Conservation (phyloP, 2,329 filamentous ascomycete genomes). For the Colletotrichum acutatum region DNA sequence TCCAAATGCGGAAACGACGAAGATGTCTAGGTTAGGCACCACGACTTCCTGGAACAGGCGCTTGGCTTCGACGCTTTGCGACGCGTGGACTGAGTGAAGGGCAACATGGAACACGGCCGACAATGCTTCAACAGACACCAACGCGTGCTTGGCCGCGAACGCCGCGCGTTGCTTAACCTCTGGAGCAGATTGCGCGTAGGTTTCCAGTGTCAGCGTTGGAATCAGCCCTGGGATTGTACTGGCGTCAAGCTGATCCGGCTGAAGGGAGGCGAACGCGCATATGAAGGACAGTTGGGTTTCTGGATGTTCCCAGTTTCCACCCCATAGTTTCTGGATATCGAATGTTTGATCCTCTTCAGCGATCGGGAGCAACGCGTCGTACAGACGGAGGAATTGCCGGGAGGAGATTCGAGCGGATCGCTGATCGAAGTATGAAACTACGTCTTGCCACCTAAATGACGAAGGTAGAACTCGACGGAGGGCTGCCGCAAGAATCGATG, state of each 20-base stretch:
- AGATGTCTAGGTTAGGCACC: conserved; percentile 80
- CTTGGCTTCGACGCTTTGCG: conserved; percentile 71
- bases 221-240: conserved; percentile 85
- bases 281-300: conserved; percentile 95
- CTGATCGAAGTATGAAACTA: conserved; percentile 84
- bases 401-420: conserved; percentile 80
- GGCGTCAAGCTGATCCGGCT: conserved; percentile 81
- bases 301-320: conserved; percentile 86
- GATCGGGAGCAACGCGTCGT: conserved; percentile 80
- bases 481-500: conserved; percentile 68
- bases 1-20: conserved; percentile 81
- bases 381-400: conserved; percentile 83
- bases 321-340: conserved; percentile 91
- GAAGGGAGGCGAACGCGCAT: conserved; percentile 83
- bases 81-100: conserved; percentile 69
- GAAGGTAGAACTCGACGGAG: conserved; percentile 70
- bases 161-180: conserved; percentile 64
- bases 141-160: conserved; percentile 81
- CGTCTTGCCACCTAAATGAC: conserved; percentile 76
- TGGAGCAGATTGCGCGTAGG: conserved; percentile 61
- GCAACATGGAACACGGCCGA: conserved; percentile 75
- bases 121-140: conserved; percentile 89
- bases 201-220: conserved; percentile 76
- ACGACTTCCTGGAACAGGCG: conserved; percentile 75
- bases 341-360: conserved; percentile 72